Conservation (phyloP, 441 rosid genomes). For the Flueggea neowawraea region DNA sequence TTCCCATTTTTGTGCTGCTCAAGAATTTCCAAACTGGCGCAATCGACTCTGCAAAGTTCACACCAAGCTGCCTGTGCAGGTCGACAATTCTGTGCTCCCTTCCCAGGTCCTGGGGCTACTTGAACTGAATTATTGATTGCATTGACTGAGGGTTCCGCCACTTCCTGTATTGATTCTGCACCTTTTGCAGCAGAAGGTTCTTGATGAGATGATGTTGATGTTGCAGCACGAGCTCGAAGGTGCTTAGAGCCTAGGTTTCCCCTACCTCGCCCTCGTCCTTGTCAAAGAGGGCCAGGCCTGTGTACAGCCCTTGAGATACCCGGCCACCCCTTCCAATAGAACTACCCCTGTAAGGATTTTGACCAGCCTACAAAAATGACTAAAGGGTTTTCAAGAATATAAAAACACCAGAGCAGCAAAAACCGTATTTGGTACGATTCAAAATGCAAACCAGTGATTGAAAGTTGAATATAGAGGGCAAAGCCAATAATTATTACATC, state of each 20-base stretch:
- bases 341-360: conserved; percentile 8
- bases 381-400: conserved; percentile 11
- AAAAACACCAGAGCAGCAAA: conserved; percentile 9
- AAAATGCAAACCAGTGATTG: background rate
- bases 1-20: conserved; percentile 44
- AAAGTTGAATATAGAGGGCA: too few relatives aligned
- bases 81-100: conserved; percentile 9
- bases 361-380: conserved; percentile 28
- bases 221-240: background rate
- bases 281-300: conserved; percentile 7
- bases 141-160: conserved; percentile 11
- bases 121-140: conserved; percentile 12
- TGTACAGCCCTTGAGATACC: conserved; percentile 9
- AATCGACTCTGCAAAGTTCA: conserved; percentile 38
- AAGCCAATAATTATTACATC: too few relatives aligned
- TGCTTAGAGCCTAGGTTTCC: conserved; percentile 16
- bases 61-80: conserved; percentile 27
- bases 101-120: conserved; percentile 16
- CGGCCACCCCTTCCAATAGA: conserved; percentile 14
- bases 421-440: conserved; percentile 4
- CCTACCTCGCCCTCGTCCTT: conserved; percentile 14
- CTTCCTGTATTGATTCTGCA: too few relatives aligned
- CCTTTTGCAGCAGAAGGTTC: conserved; percentile 10
- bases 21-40: conserved; percentile 34
- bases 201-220: conserved; percentile 15